Conservation (phyloP, 306 rosid genomes). For the Notholithocarpus densiflorus region DNA sequence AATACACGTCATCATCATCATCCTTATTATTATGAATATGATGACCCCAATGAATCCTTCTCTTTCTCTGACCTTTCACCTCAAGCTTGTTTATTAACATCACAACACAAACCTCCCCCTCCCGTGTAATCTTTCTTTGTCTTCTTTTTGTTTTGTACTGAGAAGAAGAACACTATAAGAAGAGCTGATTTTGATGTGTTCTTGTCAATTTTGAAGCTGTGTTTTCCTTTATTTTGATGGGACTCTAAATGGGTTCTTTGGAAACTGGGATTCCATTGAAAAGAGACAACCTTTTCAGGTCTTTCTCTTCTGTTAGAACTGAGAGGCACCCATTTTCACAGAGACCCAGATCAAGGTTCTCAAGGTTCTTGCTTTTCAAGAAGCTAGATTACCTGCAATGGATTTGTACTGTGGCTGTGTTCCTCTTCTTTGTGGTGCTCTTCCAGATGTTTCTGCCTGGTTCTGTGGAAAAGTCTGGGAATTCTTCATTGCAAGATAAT, state of each 20-base stretch:
- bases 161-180: neutral
- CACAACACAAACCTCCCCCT: neutral
- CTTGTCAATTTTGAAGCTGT: slow-evolving; percentile 27
- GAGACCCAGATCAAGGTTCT: slow-evolving; percentile 90
- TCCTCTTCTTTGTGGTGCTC: slow-evolving; percentile 68
- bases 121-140: too few relatives aligned
- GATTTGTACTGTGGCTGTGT: slow-evolving; percentile 83
- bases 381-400: slow-evolving; percentile 88
- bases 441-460: slow-evolving; percentile 89
- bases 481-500: slow-evolving; percentile 33
- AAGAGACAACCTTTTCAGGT: slow-evolving; percentile 63
- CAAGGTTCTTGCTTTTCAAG: slow-evolving; percentile 67
- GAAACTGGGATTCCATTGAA: slow-evolving; percentile 62
- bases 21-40: neutral
- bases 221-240: slow-evolving; percentile 41
- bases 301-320: slow-evolving; percentile 36
- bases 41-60: neutral
- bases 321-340: slow-evolving; percentile 62
- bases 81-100: neutral
- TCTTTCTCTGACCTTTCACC: neutral
- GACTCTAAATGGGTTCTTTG: slow-evolving; percentile 85
- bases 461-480: slow-evolving; percentile 58
- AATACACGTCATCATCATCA: neutral
- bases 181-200: slow-evolving; percentile 16
- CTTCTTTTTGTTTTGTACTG: neutral